Evolutionary conservation across 495 filamentous ascomycete species (phyloP), one percentile per base, ranked within the genome.

Genomic region (Neurospora sp.): DNA sequence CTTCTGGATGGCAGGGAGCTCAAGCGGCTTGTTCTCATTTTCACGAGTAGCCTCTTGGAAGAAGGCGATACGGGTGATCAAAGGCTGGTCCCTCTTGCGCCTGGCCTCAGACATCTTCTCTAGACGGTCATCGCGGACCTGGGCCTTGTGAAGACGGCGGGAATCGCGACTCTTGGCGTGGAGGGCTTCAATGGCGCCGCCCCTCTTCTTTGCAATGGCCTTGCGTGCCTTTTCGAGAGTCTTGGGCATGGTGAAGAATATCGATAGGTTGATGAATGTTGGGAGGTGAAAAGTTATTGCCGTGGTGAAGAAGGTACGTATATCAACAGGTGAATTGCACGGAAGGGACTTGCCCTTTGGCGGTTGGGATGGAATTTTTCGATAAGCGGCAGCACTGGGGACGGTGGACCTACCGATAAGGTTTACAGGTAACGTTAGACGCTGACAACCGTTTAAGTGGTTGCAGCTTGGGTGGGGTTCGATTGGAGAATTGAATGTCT

Each of bases 131-230:
- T 94, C 91, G 78, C 94, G 86, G 53, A 88, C 85, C 72, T 86
- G 86, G 18, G 94, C 94, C 40, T 89, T 85, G 77, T 92, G 91
- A 72, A 98, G 81, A 61, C 90, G 87, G 75, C 89, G 89, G 9
- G 86, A 89, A 82, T 96, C 92, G 73, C 94, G 86, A 77, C 92
- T 96, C 80, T 92, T 92, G 77, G 93, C 90, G 79, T 98, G 93
- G 16, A 98, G 85, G 16, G 89, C 85, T 31, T 88, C 87, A 69
- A 91, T 84, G 18, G 85, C 85, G 18, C 88, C 89, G 69, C 88
- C 88, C 82, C 92, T 92, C 83, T 91, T 91, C 84, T 94, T 94
- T 27, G 88, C 80, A 69, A 97, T 92, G 72, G 93, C 89, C 83
- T 97, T 98, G 72, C 92, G 90, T 44, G 94, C 90, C 76, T 94